A percentile compares a stretch with the other conserved stretches of the same genome.
phyloP scores from a whole-genome alignment of 768 basidiomycete genomes.

The Rhizopogon vesiculosus region DNA sequence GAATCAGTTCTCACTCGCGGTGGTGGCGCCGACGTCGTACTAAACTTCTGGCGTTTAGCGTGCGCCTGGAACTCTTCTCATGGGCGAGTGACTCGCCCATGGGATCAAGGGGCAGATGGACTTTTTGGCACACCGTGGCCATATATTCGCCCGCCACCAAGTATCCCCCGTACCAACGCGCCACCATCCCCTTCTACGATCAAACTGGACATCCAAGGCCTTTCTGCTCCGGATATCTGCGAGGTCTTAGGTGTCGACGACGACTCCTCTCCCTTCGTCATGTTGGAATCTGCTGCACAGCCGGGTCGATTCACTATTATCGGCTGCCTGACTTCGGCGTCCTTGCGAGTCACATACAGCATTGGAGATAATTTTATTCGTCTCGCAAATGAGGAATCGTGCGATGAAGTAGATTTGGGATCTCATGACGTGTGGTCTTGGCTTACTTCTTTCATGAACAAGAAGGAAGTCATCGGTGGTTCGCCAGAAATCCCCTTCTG shows the following conservation, averaged over 20 bases:
- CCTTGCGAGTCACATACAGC: conserved; percentile 54
- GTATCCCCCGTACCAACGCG: conserved; percentile 11
- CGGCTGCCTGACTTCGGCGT: conserved; percentile 49
- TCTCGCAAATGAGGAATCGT: conserved; percentile 34
- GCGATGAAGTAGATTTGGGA: conserved; percentile 37
- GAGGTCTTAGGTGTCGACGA: conserved; percentile 58
- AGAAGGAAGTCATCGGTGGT: conserved; percentile 45
- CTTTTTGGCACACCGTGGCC: conserved; percentile 60
- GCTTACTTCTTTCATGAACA: conserved; percentile 65
- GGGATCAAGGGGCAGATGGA: conserved; percentile 32
- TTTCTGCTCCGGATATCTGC: conserved; percentile 45
- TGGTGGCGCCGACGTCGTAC: conserved; percentile 60
- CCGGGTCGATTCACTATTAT: conserved; percentile 75
- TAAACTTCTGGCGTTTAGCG: conserved; percentile 73
- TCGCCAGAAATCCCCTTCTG: conserved; percentile 63
- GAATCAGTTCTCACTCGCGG: conserved; percentile 73
- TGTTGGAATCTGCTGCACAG: conserved; percentile 72
- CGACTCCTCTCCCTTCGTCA: conserved; percentile 57
- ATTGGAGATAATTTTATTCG: conserved; percentile 46
- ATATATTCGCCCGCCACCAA: conserved; percentile 25
- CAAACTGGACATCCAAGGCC: conserved; percentile 36
- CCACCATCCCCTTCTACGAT: conserved; percentile 23
- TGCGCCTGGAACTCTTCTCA: conserved; percentile 44
- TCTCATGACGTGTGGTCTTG: conserved; percentile 67
- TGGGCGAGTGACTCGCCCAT: conserved; percentile 35